Evolutionary conservation across 116 monocot species (phyloP), one percentile per base, ranked within the genome.

Genomic region (Papilionanthe hybrid): DNA sequence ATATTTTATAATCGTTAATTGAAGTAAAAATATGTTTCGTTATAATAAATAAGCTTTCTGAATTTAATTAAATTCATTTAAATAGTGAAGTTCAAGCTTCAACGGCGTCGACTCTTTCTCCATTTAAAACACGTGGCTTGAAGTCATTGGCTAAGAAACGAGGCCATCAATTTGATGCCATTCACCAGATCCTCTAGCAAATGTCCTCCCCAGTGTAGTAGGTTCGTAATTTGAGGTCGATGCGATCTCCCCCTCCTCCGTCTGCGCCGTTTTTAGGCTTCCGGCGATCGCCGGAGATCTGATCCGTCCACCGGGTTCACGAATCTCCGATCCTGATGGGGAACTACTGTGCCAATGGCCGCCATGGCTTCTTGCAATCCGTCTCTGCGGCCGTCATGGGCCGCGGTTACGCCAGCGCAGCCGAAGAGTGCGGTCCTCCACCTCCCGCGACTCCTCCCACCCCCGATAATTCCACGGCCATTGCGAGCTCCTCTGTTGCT

Each of bases 351-450:
- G 71, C 75, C 69, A 28, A 41, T 75, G 76, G 67, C 11, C 76
- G 79, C 25, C 75, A 78, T n/a, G 67, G 81, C 2, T 86, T 83
- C 86, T 77, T 88, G 53, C 78, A 88, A 22, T 85, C 85, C 57
- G 72, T 81, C 75, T 83, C 88, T 42, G 71, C 65, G 42, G 82
- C 80, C 20, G 80, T 78, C 20, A 76, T 82, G 77, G 84, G 84
- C 69, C 80, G 78, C 42, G 53, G 67, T 44, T 15, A 53, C 4
- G 53, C 53, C 18, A 56, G 71, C 28, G 7, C 57, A 1, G 41
- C 69, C 22, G 67, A 20, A 48, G 50, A 47, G 69, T 25, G 19
- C 57, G 44, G 15, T 15, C 15, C 53, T 4, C 12, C 45, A 28
- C 55, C 63, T 8, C 79, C 75, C 15, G 65, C 60, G 1, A 56